Conservation (phyloP, 192 early-diverging fungal genomes). For the Backusella luteola region DNA sequence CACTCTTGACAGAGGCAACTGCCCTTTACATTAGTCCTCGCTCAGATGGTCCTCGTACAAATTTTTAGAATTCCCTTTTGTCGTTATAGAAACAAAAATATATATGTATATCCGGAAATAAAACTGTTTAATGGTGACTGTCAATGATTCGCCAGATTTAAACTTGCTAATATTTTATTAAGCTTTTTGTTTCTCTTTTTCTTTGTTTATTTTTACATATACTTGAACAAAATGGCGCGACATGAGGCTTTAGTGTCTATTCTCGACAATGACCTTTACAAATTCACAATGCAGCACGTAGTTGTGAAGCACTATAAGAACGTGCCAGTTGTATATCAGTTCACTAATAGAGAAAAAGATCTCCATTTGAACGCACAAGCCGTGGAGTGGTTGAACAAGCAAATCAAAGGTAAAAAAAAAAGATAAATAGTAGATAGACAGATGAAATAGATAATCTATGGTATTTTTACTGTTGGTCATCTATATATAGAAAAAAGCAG, state of each 20-base stretch:
- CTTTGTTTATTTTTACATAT: background rate
- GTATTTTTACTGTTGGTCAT: background rate
- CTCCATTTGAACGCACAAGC: slow-evolving; percentile 41
- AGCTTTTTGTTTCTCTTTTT: background rate
- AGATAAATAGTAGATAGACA: too few species aligned
- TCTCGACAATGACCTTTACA: slow-evolving; percentile 84
- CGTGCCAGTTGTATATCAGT: slow-evolving; percentile 56
- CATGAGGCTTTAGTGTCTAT: slow-evolving; percentile 45
- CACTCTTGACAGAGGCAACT: slow-evolving; percentile 23
- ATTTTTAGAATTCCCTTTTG: slow-evolving; percentile 4
- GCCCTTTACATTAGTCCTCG: slow-evolving; percentile 33
- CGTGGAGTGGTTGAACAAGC: slow-evolving; percentile 42
- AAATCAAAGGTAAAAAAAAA: slow-evolving; percentile 36
- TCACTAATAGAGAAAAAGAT: slow-evolving; percentile 60
- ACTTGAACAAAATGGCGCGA: background rate
- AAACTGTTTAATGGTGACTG: background rate
- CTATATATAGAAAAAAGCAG: background rate
- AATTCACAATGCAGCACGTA: slow-evolving; percentile 81
- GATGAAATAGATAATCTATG: background rate
- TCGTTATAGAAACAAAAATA: background rate
- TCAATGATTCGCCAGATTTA: background rate
- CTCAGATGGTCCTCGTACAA: slow-evolving; percentile 9
- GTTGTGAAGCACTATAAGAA: slow-evolving; percentile 69
- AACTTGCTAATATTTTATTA: background rate
- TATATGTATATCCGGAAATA: background rate